Evolutionary conservation across 192 early-diverging fungal species (phyloP).

Genomic region (Phlyctochytrium bullatum): DNA sequence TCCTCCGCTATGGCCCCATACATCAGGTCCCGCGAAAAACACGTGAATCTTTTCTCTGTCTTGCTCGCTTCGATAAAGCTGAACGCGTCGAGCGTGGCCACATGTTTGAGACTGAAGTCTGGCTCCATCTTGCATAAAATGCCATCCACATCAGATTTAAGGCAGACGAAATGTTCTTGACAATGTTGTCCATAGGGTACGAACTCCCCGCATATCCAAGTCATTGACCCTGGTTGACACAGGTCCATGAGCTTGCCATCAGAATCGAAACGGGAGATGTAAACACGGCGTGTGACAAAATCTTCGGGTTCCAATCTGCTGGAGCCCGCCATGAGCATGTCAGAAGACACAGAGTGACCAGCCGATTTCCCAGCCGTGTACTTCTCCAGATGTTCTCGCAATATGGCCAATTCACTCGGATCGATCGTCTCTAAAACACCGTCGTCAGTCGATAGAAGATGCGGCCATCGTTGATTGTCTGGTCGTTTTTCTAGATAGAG

Average conservation of each 20-base stretch:
- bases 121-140: neutral
- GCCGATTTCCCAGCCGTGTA: too few species aligned
- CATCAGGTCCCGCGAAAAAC: neutral
- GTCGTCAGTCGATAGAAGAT: neutral
- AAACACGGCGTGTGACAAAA: neutral
- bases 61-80: conserved; percentile 5
- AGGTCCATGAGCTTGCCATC: neutral
- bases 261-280: neutral
- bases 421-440: neutral
- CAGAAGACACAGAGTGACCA: neutral
- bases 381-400: neutral
- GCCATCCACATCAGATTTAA: conserved; percentile 15
- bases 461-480: neutral
- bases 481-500: neutral
- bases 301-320: neutral
- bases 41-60: conserved; percentile 1
- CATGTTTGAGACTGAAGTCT: neutral
- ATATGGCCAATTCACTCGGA: neutral
- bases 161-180: neutral
- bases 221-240: neutral
- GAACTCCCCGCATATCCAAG: neutral
- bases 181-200: neutral
- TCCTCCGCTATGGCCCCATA: conserved; percentile 6
- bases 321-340: neutral
- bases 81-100: conserved; percentile 9